phyloP scores from a whole-genome alignment of 2,329 filamentous ascomycete species.

The Aspergillus nomiae region DNA sequence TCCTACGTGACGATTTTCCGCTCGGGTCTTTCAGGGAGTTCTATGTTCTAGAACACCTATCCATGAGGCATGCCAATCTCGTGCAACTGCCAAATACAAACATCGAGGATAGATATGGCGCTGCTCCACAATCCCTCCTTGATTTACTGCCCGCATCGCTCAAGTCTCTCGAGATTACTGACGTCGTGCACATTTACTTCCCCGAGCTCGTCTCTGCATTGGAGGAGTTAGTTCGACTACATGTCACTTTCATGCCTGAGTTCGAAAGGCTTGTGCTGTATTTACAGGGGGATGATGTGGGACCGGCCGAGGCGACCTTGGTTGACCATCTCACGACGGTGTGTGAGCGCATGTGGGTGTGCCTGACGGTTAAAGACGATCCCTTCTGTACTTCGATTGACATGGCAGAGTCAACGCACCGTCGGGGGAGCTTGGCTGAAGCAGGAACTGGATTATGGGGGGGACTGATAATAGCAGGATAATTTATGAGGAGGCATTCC shows the following conservation, averaged over 20 bases:
- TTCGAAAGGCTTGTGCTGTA: background rate
- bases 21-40: background rate
- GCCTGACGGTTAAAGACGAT: background rate
- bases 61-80: background rate
- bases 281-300: background rate
- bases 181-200: background rate
- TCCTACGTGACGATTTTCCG: background rate
- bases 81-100: background rate
- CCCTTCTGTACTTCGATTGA: too few species aligned
- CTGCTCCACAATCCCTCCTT: background rate
- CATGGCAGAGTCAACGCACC: too few species aligned
- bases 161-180: background rate
- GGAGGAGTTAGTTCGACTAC: background rate
- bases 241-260: background rate
- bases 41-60: background rate
- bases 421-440: too few species aligned
- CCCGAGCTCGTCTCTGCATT: background rate
- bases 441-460: too few species aligned
- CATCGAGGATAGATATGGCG: background rate
- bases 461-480: too few species aligned
- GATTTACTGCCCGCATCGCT: background rate
- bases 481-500: too few species aligned
- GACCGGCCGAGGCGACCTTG: background rate
- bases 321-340: fast-evolving
- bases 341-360: background rate